These are phyloP conservation scores for Penicillium sp. DNA, from an alignment of 2,329 filamentous ascomycete species.

Conservation along the genomic window DNA sequence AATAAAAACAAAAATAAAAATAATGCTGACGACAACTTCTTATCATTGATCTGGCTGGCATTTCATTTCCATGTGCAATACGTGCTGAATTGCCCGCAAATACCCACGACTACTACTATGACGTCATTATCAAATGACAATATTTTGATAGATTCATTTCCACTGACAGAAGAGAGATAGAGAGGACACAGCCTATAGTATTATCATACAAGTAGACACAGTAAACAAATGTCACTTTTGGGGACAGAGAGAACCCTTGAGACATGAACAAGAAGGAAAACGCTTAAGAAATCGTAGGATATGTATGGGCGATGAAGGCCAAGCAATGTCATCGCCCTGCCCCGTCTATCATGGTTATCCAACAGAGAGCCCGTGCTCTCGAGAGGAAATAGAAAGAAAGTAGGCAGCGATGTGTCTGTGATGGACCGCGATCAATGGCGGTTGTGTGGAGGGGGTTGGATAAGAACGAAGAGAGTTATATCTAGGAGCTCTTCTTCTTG, in stretches of 20 bases:
- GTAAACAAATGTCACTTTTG: slow-evolving; percentile 17
- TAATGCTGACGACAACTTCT: neutral
- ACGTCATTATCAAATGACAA: neutral
- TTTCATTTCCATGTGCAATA: neutral
- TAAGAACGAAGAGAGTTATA: neutral
- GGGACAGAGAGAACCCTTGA: neutral
- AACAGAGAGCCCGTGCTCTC: neutral
- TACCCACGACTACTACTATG: neutral
- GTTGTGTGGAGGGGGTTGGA: neutral
- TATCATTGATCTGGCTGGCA: neutral
- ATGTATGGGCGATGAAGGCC: slow-evolving; percentile 10
- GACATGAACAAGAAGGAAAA: slow-evolving; percentile 8
- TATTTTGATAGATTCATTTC: slow-evolving; percentile 10
- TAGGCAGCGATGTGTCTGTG: neutral
- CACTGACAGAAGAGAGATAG: slow-evolving; percentile 10
- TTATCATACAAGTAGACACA: slow-evolving; percentile 18
- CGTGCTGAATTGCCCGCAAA: neutral
- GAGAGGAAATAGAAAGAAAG: neutral
- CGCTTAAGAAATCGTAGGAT: slow-evolving; percentile 15
- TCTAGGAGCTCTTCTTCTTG: slow-evolving; percentile 18
- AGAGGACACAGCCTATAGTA: slow-evolving; percentile 4
- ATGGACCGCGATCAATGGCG: neutral
- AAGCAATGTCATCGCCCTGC: slow-evolving; percentile 1
- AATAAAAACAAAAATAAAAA: no score
- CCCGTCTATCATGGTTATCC: slow-evolving; percentile 1